Conservation (phyloP, 1,284 basidiomycete species). For the Cerioporus squamosus region DNA sequence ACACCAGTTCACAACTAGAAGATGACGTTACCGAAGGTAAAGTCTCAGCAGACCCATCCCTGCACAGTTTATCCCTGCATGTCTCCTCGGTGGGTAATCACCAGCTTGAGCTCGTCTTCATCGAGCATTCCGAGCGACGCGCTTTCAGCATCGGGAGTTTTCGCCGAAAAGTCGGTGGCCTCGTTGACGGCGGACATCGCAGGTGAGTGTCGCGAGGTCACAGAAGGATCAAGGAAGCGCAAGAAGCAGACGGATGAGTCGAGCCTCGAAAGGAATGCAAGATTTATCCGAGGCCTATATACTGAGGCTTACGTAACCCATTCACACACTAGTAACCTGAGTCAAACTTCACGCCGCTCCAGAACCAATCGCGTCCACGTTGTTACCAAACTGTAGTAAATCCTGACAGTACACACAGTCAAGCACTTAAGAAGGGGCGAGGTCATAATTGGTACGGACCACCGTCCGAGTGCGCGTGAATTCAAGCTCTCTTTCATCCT, state of each 20-base stretch:
- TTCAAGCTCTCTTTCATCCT: too few species aligned
- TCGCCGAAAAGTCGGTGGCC: conserved; percentile 20
- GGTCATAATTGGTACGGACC: too few species aligned
- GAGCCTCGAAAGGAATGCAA: background rate
- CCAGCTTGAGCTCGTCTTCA: conserved; percentile 65
- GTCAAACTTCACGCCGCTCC: too few species aligned
- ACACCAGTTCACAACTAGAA: conserved; percentile 67
- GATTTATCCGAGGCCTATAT: too few species aligned
- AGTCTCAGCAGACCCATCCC: conserved; percentile 38
- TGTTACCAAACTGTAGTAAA: too few species aligned
- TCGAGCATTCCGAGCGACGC: conserved; percentile 40
- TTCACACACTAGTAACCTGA: background rate
- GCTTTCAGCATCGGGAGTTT: conserved; percentile 24
- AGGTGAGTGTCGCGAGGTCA: background rate
- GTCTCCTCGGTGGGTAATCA: conserved; percentile 39
- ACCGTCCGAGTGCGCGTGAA: too few species aligned
- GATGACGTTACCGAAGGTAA: conserved; percentile 73
- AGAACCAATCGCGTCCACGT: too few species aligned
- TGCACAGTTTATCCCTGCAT: conserved; percentile 35
- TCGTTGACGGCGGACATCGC: conserved; percentile 25
- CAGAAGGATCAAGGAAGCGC: background rate
- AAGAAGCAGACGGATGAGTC: background rate
- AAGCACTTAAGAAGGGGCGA: too few species aligned
- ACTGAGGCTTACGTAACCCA: background rate
- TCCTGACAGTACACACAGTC: too few species aligned